phyloP scores from a whole-genome alignment of 1,284 basidiomycete species.

The Tilletia horrida region DNA sequence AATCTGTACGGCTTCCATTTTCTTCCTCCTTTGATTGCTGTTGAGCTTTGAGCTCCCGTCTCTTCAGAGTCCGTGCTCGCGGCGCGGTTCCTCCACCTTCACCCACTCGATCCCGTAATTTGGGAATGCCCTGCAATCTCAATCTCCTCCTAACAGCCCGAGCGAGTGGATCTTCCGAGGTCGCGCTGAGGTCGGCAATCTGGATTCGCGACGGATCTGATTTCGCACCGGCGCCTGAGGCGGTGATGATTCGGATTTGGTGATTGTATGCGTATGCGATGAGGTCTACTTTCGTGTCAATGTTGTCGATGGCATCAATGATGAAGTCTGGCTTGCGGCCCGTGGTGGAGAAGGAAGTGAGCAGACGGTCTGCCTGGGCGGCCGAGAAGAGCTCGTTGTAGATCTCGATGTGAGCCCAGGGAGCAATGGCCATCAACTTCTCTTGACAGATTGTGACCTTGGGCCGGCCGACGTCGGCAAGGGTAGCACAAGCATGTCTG shows the following conservation, averaged over 20 bases:
- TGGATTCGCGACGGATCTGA: constrained; percentile 90
- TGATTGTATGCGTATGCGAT: constrained; percentile 47
- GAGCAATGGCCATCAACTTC: constrained; percentile 68
- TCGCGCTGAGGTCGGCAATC: constrained; percentile 86
- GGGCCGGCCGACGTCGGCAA: constrained; percentile 86
- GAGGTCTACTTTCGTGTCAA: constrained; percentile 72
- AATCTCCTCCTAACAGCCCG: constrained; percentile 80
- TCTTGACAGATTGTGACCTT: constrained; percentile 81
- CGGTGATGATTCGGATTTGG: constrained; percentile 66
- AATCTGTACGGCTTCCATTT: background rate
- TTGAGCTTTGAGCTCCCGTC: constrained; percentile 22
- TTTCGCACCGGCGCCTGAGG: constrained; percentile 97
- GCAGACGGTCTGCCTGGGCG: constrained; percentile 33
- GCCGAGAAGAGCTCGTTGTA: constrained; percentile 45
- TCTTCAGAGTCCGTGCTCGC: constrained; percentile 17
- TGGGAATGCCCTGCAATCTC: constrained; percentile 57
- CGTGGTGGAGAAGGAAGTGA: constrained; percentile 10
- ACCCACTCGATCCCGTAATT: constrained; percentile 21
- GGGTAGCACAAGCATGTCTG: constrained; percentile 79
- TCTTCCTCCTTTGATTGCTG: background rate
- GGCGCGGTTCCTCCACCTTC: constrained; percentile 4
- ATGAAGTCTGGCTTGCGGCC: constrained; percentile 40
- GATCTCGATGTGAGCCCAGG: constrained; percentile 64
- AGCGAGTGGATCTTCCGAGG: constrained; percentile 91
- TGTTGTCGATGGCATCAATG: constrained; percentile 76